A percentile compares a stretch with the other conserved stretches of the same genome.
Evolutionary conservation across 2,329 filamentous ascomycete genomes (phyloP).

Genomic region (Aspergillus candidus): DNA sequence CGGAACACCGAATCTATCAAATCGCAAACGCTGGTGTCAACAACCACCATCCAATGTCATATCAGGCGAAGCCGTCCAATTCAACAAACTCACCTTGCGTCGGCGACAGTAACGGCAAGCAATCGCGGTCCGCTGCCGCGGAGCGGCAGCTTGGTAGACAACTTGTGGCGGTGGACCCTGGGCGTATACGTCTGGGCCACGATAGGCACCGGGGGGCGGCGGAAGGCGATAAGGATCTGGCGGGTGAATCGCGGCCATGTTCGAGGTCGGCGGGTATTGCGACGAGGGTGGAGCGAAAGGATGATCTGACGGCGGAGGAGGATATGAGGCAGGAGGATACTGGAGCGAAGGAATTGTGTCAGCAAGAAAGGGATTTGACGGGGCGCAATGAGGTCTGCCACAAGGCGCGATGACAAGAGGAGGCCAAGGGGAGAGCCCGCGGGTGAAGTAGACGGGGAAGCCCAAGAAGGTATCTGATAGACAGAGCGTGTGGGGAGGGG

Average conservation of each 20-base stretch:
- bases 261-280: conserved; percentile 32
- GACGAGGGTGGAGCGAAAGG: conserved; percentile 29
- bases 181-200: conserved; percentile 37
- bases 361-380: conserved; percentile 4
- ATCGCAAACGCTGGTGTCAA: conserved; percentile 4
- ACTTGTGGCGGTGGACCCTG: conserved; percentile 34
- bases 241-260: conserved; percentile 40
- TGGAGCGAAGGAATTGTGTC: conserved; percentile 9
- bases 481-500: not conserved
- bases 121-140: conserved; percentile 47
- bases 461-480: conserved; percentile 1
- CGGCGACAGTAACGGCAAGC: conserved; percentile 48
- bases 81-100: conserved; percentile 40
- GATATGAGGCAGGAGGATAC: conserved; percentile 30
- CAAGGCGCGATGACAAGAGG: not conserved
- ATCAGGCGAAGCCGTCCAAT: not conserved
- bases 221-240: conserved; percentile 42
- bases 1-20: conserved; percentile 65
- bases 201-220: conserved; percentile 39
- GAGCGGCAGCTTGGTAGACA: conserved; percentile 42
- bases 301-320: conserved; percentile 26
- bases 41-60: not conserved
- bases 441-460: conserved; percentile 10
- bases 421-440: conserved; percentile 1
- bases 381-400: not conserved